Evolutionary conservation across 2,329 filamentous ascomycete genomes (phyloP), one percentile per base, ranked within the genome.

Genomic region (Anisogramma anomala): DNA sequence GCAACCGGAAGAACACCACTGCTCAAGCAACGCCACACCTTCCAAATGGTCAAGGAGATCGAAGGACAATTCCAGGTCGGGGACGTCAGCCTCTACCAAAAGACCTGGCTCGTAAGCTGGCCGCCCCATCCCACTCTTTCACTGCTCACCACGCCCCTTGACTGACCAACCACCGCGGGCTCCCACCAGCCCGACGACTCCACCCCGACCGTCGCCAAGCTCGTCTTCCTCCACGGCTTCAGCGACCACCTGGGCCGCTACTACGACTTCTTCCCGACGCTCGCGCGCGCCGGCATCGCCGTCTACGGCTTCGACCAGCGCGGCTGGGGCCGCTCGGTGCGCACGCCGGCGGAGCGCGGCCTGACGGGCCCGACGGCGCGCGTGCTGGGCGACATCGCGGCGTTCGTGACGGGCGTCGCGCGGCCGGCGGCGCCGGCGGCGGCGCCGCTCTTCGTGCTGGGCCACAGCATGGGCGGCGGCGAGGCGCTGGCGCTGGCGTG

Each of bases 381-480:
- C 41, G 84, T 94, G 42, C 65, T 94, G 33, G 69, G 72, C 43
- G 88, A 95, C 58, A 78, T 94, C 41, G 83, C 78, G 9, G 78
- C 79, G 32, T 85, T 95, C 58, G 68, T 91, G 50, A 68, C 68
- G 45, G 64, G 66, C 23, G 72, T 81, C 11, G 46, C 19, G 48
- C 63, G 79, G 4, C 69, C 69, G 8, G 58, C 53, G 4, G 45
- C 53, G 27, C 52, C 57, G 19, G 46, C 59, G 18, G 53, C 60
- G 3, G 63, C 67, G 26, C 85, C 86, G 0, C 56, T 93, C 13
- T 95, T 94, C 62, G 70, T 95, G 15, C 77, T 91, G 67, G 88
- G 88, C 39, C 86, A 94, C 61, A 87, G 81, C 17, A 94, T 94
- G 85, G 88, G 88, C 49, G 88, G 88, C 45, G 84, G 78, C 18